Conservation (phyloP, 2,329 filamentous ascomycete species). For the Fusarium luffae region DNA sequence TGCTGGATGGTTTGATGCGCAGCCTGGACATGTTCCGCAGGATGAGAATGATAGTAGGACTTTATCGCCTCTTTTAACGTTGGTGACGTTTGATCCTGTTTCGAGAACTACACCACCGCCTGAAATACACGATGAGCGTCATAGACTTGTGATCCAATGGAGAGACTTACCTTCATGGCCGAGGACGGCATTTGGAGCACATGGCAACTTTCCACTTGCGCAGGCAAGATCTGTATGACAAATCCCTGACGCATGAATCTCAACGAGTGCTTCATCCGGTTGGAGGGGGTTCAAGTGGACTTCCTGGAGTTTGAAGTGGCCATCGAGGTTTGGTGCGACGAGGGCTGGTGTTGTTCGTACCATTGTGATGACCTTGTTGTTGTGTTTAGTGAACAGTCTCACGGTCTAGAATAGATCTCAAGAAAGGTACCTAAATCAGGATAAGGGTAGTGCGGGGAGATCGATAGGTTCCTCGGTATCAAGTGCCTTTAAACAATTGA, state of each 20-base stretch:
- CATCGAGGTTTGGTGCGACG: conserved; percentile 3
- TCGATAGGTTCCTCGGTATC: neutral
- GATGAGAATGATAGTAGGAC: conserved; percentile 24
- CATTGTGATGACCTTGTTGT: neutral
- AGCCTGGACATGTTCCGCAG: conserved; percentile 14
- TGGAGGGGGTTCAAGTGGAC: conserved; percentile 3
- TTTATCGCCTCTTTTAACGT: conserved; percentile 6
- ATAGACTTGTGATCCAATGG: rapidly evolving
- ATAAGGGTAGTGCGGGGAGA: neutral
- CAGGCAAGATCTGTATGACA: conserved; percentile 55
- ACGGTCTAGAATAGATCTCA: neutral
- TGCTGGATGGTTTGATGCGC: conserved; percentile 15
- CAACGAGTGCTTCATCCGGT: conserved; percentile 19
- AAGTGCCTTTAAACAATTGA: neutral
- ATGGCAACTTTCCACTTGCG: conserved; percentile 46
- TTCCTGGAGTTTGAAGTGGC: neutral
- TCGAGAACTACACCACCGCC: conserved; percentile 28
- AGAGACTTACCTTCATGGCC: conserved; percentile 54
- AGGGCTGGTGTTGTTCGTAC: conserved; percentile 12
- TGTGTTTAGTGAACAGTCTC: too few species aligned
- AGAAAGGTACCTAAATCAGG: neutral
- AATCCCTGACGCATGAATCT: conserved; percentile 21
- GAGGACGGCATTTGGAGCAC: conserved; percentile 2
- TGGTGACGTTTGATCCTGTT: neutral
- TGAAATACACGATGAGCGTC: neutral